Percentiles rank a stretch among this genome's conserved stretches.
Conservation (phyloP, 2,329 filamentous ascomycete genomes). For the Dothistroma septosporum region DNA sequence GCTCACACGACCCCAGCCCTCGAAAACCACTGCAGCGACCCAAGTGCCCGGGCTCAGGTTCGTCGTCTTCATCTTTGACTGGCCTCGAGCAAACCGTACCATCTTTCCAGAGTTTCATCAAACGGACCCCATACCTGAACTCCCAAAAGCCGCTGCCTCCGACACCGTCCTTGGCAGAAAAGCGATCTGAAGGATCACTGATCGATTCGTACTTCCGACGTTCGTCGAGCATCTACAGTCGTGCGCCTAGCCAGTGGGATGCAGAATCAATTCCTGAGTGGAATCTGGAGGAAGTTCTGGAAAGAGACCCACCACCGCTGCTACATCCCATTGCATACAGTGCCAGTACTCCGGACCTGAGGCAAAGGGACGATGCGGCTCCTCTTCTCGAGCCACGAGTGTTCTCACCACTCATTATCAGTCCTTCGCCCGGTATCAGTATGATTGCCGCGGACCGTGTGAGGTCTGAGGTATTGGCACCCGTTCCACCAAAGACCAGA, state of each 20-base stretch:
- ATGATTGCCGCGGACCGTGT: constrained; percentile 2
- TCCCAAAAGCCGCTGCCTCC: constrained; percentile 33
- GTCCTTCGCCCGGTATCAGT: constrained; percentile 26
- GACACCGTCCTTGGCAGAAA: constrained; percentile 20
- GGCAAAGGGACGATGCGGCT: constrained; percentile 4
- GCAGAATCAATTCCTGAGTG: constrained; percentile 13
- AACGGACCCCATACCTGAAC: constrained; percentile 28
- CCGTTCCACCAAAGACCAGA: not conserved
- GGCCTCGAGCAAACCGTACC: constrained; percentile 28
- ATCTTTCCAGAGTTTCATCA: constrained; percentile 34
- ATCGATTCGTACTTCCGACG: constrained; percentile 14
- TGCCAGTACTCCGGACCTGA: constrained; percentile 28
- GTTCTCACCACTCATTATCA: constrained; percentile 28
- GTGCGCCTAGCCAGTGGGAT: constrained; percentile 28
- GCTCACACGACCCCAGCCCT: constrained; percentile 5
- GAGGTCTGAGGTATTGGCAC: not conserved
- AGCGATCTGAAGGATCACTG: constrained; percentile 1
- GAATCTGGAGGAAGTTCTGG: constrained; percentile 19
- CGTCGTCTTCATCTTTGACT: constrained; percentile 22
- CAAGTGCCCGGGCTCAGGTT: constrained; percentile 9
- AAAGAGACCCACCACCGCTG: constrained; percentile 21
- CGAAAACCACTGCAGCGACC: constrained; percentile 9
- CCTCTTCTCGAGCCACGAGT: constrained; percentile 24
- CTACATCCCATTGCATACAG: constrained; percentile 30
- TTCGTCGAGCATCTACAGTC: constrained; percentile 36